Evolutionary conservation across 2,329 filamentous ascomycete species (phyloP).

Genomic region (Xylariaceae sp.): DNA sequence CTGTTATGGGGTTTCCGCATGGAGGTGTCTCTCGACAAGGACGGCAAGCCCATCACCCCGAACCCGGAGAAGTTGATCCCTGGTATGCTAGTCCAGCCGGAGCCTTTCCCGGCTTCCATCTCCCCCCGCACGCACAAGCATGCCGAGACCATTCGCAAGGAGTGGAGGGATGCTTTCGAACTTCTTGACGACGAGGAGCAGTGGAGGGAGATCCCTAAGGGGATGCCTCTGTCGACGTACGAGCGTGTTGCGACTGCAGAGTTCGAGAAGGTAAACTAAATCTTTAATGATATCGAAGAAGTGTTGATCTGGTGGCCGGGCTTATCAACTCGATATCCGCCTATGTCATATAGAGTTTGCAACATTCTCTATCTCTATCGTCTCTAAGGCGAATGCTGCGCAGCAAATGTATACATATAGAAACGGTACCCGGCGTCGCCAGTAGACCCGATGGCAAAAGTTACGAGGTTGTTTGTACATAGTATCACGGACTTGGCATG

Average conservation of each 20-base stretch:
- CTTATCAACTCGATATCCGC: too few relatives aligned
- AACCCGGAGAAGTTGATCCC: conserved; percentile 26
- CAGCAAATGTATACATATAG: background rate
- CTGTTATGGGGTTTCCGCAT: conserved; percentile 55
- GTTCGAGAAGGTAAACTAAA: conserved; percentile 16
- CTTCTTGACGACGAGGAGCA: conserved; percentile 30
- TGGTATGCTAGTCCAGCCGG: conserved; percentile 33
- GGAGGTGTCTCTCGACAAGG: conserved; percentile 13
- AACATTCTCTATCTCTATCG: background rate
- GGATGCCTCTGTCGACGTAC: conserved; percentile 32
- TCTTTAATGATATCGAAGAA: too few relatives aligned
- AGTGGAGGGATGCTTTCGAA: conserved; percentile 24
- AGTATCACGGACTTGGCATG: conserved; percentile 11
- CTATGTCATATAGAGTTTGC: too few relatives aligned
- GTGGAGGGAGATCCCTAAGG: conserved; percentile 32
- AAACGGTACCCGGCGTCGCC: too few relatives aligned
- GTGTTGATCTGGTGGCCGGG: background rate
- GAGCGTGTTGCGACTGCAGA: conserved; percentile 21
- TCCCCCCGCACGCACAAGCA: conserved; percentile 24
- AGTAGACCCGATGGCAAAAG: too few relatives aligned
- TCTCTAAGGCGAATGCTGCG: too few relatives aligned
- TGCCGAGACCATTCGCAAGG: conserved; percentile 26
- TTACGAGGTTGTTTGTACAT: conserved; percentile 13
- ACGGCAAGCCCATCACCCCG: conserved; percentile 17
- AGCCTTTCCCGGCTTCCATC: conserved; percentile 29